A percentile compares a stretch with the other conserved stretches of the same genome.
Evolutionary conservation across 768 basidiomycete species (phyloP).

Genomic region (Boletus insuetus): DNA sequence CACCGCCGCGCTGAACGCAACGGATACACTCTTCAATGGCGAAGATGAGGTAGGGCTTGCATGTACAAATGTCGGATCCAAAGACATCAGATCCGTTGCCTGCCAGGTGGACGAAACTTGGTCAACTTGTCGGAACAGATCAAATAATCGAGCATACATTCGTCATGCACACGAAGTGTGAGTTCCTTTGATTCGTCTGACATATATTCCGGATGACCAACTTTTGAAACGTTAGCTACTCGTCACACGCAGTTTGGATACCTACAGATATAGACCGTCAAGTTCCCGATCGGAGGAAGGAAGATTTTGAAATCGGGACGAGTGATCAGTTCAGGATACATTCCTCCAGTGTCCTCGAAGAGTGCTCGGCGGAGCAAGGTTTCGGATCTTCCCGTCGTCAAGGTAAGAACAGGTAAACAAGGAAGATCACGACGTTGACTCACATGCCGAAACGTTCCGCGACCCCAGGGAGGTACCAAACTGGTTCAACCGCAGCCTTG

Average conservation of each 20-base stretch:
- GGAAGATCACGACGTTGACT: constrained; percentile 27
- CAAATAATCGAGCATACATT: constrained; percentile 53
- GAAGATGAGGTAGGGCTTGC: constrained; percentile 89
- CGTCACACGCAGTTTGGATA: constrained; percentile 14
- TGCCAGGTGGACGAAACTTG: constrained; percentile 20
- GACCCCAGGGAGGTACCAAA: constrained; percentile 93
- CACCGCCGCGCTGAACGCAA: constrained; percentile 78
- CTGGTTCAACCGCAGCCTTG: constrained; percentile 95
- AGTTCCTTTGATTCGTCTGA: constrained; percentile 75
- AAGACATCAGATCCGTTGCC: constrained; percentile 96
- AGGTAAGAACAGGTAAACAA: not conserved
- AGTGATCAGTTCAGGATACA: constrained; percentile 95
- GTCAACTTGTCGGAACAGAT: not conserved
- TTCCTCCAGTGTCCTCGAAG: constrained; percentile 95
- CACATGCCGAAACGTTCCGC: constrained; percentile 93
- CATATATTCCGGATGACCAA: constrained; percentile 80
- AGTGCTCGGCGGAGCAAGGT: constrained; percentile 81
- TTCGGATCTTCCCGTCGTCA: constrained; percentile 58
- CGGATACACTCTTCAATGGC: constrained; percentile 94
- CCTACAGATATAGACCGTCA: constrained; percentile 89
- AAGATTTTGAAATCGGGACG: constrained; percentile 95
- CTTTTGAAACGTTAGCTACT: constrained; percentile 35
- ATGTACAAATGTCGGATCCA: constrained; percentile 89
- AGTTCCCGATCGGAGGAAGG: constrained; percentile 88
- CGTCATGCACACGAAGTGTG: constrained; percentile 89